Conservation (phyloP, 352 stramenopile genomes). For the Hyaloperonospora brassicae region DNA sequence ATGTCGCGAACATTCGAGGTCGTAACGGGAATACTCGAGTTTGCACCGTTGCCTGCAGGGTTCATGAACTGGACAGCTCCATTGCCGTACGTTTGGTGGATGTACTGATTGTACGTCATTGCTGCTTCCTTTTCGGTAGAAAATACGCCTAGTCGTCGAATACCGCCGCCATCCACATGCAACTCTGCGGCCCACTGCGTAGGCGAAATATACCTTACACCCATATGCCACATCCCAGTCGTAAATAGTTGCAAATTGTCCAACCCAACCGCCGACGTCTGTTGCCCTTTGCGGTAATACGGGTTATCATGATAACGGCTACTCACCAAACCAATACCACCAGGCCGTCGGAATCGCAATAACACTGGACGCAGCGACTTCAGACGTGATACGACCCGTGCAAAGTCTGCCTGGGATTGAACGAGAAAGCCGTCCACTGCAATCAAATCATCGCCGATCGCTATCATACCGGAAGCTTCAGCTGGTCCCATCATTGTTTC, state of each 20-base stretch:
- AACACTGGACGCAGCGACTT: slow-evolving; percentile 75
- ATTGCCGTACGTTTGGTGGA: slow-evolving; percentile 78
- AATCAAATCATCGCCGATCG: slow-evolving; percentile 69
- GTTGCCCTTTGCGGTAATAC: slow-evolving; percentile 54
- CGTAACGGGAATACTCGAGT: slow-evolving; percentile 35
- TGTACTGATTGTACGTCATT: slow-evolving; percentile 81
- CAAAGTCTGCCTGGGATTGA: slow-evolving; percentile 73
- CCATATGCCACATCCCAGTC: slow-evolving; percentile 76
- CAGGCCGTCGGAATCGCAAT: slow-evolving; percentile 67
- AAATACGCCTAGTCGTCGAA: slow-evolving; percentile 69
- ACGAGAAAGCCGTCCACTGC: slow-evolving; percentile 76
- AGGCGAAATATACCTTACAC: slow-evolving; percentile 64
- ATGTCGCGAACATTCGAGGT: slow-evolving; percentile 49
- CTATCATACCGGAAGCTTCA: slow-evolving; percentile 75
- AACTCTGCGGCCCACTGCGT: slow-evolving; percentile 78
- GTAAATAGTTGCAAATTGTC: slow-evolving; percentile 74
- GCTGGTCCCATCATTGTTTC: slow-evolving; percentile 63
- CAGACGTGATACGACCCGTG: slow-evolving; percentile 66
- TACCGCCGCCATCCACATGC: slow-evolving; percentile 71
- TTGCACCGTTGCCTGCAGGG: slow-evolving; percentile 39
- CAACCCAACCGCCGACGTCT: slow-evolving; percentile 52
- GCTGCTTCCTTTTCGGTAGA: slow-evolving; percentile 67
- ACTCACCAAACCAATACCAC: slow-evolving; percentile 31
- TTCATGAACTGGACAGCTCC: slow-evolving; percentile 82
- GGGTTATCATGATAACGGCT: slow-evolving; percentile 32